Conservation (phyloP, 23 red algal genomes). For the Cyanidioschyzon merolae region DNA sequence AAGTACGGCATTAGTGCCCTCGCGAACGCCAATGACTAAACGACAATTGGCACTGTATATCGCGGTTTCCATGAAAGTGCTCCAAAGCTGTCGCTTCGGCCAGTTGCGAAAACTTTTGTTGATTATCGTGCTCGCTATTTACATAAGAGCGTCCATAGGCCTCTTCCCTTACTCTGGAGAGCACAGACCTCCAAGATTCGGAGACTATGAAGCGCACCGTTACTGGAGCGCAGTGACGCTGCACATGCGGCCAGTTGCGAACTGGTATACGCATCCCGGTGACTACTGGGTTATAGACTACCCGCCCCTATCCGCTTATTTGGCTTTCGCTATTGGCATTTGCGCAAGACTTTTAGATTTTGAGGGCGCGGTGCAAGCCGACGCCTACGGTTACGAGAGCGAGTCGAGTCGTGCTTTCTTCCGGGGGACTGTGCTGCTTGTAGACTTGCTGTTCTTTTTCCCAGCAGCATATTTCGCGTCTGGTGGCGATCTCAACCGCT, state of each 20-base stretch:
- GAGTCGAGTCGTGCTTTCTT: slow-evolving; percentile 40
- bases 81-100: neutral
- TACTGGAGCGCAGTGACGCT: slow-evolving; percentile 94
- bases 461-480: slow-evolving; percentile 25
- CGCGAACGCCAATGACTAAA: too few relatives aligned
- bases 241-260: slow-evolving; percentile 25
- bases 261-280: slow-evolving; percentile 72
- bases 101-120: neutral
- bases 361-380: slow-evolving; percentile 27
- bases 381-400: slow-evolving; percentile 59
- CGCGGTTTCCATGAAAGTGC: too few relatives aligned
- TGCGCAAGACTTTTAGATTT: slow-evolving; percentile 26
- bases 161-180: slow-evolving; percentile 56
- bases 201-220: slow-evolving; percentile 93
- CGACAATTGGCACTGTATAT: too few relatives aligned
- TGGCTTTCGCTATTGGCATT: slow-evolving; percentile 20
- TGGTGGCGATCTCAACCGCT: neutral
- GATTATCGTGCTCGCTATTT: neutral
- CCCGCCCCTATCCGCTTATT: slow-evolving; percentile 75
- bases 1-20: too few relatives aligned
- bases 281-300: slow-evolving; percentile 94
- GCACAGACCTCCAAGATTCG: slow-evolving; percentile 54
- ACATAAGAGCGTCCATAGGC: neutral
- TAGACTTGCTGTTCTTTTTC: slow-evolving; percentile 58
- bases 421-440: slow-evolving; percentile 45